phyloP scores from a whole-genome alignment of 495 filamentous ascomycete species.

The Zalerion maritima region DNA sequence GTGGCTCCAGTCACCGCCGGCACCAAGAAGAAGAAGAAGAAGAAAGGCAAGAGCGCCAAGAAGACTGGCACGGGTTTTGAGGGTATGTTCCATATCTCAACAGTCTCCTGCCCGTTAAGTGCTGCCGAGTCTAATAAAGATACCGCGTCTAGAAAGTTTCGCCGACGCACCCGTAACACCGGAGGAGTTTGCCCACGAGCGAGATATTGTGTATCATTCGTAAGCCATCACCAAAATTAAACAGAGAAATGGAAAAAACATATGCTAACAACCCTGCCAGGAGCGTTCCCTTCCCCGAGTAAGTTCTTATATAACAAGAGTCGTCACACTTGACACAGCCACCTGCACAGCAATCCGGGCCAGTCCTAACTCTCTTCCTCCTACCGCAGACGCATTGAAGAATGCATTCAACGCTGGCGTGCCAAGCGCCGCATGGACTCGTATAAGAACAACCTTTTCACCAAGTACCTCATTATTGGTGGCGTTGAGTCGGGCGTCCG shows the following conservation, averaged over 20 bases:
- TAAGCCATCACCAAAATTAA: constrained; percentile 17
- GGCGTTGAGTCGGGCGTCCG: constrained; percentile 56
- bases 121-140: constrained; percentile 6
- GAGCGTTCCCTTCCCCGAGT: constrained; percentile 26
- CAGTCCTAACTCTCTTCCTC: not conserved
- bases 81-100: constrained; percentile 14
- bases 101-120: too few relatives aligned
- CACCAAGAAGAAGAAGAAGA: constrained; percentile 20
- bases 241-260: too few relatives aligned
- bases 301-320: constrained; percentile 4
- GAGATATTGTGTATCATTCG: constrained; percentile 37
- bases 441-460: constrained; percentile 48
- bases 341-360: not conserved
- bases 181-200: constrained; percentile 45
- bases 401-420: constrained; percentile 69
- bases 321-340: not conserved
- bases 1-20: too few relatives aligned
- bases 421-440: constrained; percentile 56
- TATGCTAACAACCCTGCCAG: too few relatives aligned
- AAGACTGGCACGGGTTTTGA: constrained; percentile 29
- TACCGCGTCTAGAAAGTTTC: constrained; percentile 42
- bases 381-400: constrained; percentile 56
- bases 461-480: constrained; percentile 69
- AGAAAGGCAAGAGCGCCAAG: constrained; percentile 11
- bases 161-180: constrained; percentile 67